Evolutionary conservation across 805 yeast species (phyloP), one percentile per base, ranked within the genome.

Genomic region (Wickerhamiella slavikovae): DNA sequence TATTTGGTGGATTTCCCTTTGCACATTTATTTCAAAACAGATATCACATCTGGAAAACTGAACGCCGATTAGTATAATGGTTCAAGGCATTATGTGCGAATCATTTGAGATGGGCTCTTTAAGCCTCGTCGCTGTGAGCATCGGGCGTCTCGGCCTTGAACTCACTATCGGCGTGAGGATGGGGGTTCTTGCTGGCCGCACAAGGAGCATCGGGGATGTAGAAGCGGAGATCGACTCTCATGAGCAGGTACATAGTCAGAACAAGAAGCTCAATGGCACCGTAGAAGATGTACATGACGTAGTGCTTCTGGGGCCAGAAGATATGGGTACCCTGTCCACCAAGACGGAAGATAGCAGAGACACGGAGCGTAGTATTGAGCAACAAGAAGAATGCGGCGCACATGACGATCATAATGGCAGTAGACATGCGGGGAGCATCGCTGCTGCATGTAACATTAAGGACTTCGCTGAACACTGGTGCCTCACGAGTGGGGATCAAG

Each of bases 181-280:
- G 29, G 17, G 36, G 36, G 31, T 33, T 33, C 27, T 23, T 13
- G 18, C 28, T 29, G 9, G 36, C 36, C 6, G 29, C 16, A 27
- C 28, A 24, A 29, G 36, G 29, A 32, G 29, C 29, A 47, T 74
- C 83, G 13, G 89, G 85, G 50, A 77, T 68, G 60, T 76, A 76
- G 53, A 76, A 76, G 48, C 89, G 61, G 42, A 76, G 57, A 47
- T 76, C 89, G 30, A 71, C 67, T 47, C 91, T 63, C 12, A 71
- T 68, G 21, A 70, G 42, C 32, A 76, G 47, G 45, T 70, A 72
- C 20, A 71, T 36, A 6, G 68, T 31, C 38, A 70, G 64, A 33
- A 70, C 66, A 18, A 71, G 41, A 0, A 59, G 54, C 53, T 76
- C 89, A 28, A 71, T 54, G 4, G 62, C 64, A 20, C 85, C 83